phyloP scores from a whole-genome alignment of 495 filamentous ascomycete genomes.

The Zalerion maritima region DNA sequence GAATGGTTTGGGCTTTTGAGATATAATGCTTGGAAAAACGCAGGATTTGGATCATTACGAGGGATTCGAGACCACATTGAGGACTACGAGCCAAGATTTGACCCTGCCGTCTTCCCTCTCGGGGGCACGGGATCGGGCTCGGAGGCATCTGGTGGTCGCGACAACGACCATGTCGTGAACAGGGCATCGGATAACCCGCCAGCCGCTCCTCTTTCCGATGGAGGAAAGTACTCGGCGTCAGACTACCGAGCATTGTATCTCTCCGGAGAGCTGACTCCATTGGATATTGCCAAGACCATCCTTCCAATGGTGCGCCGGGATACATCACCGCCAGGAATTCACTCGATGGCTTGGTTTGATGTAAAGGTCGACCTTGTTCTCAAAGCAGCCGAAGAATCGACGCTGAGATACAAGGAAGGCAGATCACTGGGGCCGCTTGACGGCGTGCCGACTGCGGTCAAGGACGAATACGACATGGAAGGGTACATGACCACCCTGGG shows the following conservation, averaged over 20 bases:
- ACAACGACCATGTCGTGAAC: conserved; percentile 8
- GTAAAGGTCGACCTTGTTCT: conserved; percentile 42
- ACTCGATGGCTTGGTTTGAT: conserved; percentile 52
- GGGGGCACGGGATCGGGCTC: conserved; percentile 6
- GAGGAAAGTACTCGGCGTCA: conserved; percentile 44
- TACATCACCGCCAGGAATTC: conserved; percentile 30
- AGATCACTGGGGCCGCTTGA: conserved; percentile 52
- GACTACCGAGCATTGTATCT: conserved; percentile 57
- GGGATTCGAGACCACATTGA: conserved; percentile 40
- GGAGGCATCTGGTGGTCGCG: conserved; percentile 6
- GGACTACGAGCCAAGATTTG: conserved; percentile 50
- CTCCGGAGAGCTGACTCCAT: conserved; percentile 50
- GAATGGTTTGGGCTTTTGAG: conserved; percentile 19
- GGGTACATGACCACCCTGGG: conserved; percentile 56
- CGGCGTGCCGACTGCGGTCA: conserved; percentile 63
- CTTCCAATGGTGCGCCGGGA: conserved; percentile 55
- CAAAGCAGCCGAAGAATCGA: conserved; percentile 51
- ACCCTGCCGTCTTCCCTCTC: conserved; percentile 61
- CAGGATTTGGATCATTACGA: conserved; percentile 49
- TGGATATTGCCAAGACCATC: conserved; percentile 46
- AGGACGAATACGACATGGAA: conserved; percentile 61
- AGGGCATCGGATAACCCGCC: conserved; percentile 3
- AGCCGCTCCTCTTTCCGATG: conserved; percentile 18
- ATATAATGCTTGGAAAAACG: conserved; percentile 44
- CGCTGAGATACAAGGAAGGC: conserved; percentile 46